Percentiles rank a stretch among this genome's conserved stretches.
Conservation (phyloP, 305 asterid species). For the Plantago rigida region DNA sequence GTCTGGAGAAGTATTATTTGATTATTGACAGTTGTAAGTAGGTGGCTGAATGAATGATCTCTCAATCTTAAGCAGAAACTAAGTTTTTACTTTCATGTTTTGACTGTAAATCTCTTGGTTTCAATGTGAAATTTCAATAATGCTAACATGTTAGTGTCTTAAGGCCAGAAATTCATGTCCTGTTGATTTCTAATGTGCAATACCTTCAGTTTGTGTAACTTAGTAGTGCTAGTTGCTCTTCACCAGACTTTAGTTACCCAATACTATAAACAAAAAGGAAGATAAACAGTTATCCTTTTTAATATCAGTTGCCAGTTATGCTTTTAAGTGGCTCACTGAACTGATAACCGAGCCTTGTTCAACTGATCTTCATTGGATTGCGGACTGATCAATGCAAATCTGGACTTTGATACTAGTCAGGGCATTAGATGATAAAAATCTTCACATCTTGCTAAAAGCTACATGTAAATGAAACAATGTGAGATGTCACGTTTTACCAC, state of each 20-base stretch:
- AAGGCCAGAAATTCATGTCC: no score
- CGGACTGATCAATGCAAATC: not conserved
- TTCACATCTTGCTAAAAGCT: not conserved
- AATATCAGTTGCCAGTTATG: not conserved
- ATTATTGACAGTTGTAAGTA: no score
- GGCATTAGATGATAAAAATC: not conserved
- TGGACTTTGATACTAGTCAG: not conserved
- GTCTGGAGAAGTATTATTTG: no score
- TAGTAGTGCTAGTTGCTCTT: not conserved
- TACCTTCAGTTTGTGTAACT: constrained; percentile 1
- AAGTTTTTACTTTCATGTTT: no score
- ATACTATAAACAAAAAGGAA: not conserved
- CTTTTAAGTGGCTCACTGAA: constrained; percentile 1
- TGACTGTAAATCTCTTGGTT: no score
- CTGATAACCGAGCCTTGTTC: not conserved
- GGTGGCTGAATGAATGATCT: no score
- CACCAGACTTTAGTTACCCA: not conserved
- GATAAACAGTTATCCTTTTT: not conserved
- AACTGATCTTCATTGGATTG: not conserved
- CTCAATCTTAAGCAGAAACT: no score
- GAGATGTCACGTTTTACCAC: no score
- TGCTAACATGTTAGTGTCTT: no score
- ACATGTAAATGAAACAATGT: no score
- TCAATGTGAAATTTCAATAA: no score
- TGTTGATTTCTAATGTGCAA: not conserved